Conservation (phyloP, 768 basidiomycete species). For the Holtermannia corniformis region DNA sequence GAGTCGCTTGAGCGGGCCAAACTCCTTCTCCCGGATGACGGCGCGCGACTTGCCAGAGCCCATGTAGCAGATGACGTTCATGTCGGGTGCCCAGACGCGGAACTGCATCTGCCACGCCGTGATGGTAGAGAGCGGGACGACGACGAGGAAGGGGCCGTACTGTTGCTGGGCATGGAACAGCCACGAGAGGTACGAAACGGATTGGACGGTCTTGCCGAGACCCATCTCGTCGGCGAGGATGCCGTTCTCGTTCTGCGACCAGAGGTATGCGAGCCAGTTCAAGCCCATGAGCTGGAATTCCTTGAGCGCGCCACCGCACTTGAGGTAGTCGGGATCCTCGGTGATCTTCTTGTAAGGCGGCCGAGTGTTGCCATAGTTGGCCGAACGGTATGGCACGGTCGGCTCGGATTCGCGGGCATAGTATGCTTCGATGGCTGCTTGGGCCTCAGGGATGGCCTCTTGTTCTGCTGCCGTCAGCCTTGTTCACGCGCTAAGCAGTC, state of each 20-base stretch:
- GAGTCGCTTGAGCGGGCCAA: conserved; percentile 73
- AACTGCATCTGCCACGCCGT: conserved; percentile 98
- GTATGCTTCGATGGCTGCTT: conserved; percentile 69
- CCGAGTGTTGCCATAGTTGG: conserved; percentile 55
- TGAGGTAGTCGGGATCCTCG: conserved; percentile 80
- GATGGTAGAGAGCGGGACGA: conserved; percentile 94
- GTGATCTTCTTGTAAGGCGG: conserved; percentile 73
- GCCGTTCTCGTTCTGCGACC: conserved; percentile 90
- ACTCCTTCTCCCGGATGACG: conserved; percentile 85
- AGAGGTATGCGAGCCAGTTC: conserved; percentile 97
- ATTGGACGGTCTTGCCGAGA: conserved; percentile 95
- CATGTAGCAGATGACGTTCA: conserved; percentile 95
- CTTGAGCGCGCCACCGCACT: conserved; percentile 76
- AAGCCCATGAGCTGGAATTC: conserved; percentile 97
- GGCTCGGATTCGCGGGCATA: conserved; percentile 63
- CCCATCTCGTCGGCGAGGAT: conserved; percentile 99
- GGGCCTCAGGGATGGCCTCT: conserved; percentile 66
- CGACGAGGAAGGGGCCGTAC: conserved; percentile 93
- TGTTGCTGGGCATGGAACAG: conserved; percentile 86
- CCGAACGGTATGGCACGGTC: conserved; percentile 78
- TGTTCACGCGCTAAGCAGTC: not conserved
- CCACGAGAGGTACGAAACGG: conserved; percentile 86
- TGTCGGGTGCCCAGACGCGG: conserved; percentile 83
- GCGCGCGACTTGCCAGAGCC: conserved; percentile 79
- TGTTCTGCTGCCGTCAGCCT: conserved; percentile 10